phyloP scores from a whole-genome alignment of 1,284 basidiomycete species.

The Cutaneotrichosporon sp. region DNA sequence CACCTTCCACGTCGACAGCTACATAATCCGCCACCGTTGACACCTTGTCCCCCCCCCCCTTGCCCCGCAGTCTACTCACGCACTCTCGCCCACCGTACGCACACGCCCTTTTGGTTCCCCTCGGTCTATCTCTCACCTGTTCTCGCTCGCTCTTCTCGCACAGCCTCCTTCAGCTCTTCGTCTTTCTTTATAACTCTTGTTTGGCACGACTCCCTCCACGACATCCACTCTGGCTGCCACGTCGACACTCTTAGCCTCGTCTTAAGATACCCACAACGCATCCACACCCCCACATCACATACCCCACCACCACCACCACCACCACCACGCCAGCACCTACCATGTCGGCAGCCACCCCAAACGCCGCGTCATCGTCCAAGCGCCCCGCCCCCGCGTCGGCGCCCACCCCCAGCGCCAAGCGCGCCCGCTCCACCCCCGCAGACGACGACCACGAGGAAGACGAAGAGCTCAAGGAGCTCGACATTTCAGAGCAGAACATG shows the following conservation, averaged over 20 bases:
- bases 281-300: neutral
- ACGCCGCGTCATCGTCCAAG: constrained; percentile 16
- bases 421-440: constrained; percentile 16
- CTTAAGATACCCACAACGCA: neutral
- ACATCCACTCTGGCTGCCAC: neutral
- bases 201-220: too few species aligned
- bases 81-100: too few species aligned
- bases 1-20: too few species aligned
- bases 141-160: neutral
- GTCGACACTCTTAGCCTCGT: neutral
- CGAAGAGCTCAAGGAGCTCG: constrained; percentile 21
- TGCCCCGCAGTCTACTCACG: too few species aligned
- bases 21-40: too few species aligned
- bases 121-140: neutral
- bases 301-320: neutral
- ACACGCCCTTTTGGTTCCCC: neutral
- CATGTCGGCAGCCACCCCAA: constrained; percentile 4
- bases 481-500: constrained; percentile 20
- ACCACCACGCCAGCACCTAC: neutral
- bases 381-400: constrained; percentile 7
- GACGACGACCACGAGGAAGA: constrained; percentile 24
- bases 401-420: constrained; percentile 21
- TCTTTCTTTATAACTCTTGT: neutral
- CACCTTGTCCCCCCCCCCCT: too few species aligned
- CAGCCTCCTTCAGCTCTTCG: neutral